phyloP scores from a whole-genome alignment of 495 filamentous ascomycete species.

The Penicillium nucicola region DNA sequence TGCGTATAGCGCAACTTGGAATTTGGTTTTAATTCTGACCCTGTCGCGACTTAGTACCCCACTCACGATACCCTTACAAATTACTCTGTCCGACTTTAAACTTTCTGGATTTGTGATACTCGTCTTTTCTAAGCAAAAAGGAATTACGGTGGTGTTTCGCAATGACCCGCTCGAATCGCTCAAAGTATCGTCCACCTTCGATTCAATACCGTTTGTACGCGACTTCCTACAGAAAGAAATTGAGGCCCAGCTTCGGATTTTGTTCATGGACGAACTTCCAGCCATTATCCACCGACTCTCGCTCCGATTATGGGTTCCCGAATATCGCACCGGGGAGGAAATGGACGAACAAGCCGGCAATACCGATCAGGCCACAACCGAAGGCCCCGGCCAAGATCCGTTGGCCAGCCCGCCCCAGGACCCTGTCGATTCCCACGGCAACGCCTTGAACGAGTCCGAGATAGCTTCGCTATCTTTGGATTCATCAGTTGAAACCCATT shows the following conservation, averaged over 20 bases:
- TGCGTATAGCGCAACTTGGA: not conserved
- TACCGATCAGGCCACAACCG: slow-evolving; percentile 17
- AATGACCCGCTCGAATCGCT: slow-evolving; percentile 97
- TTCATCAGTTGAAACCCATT: slow-evolving; percentile 70
- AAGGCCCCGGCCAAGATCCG: slow-evolving; percentile 64
- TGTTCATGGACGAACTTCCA: slow-evolving; percentile 97
- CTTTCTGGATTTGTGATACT: slow-evolving; percentile 97
- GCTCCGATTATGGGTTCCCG: slow-evolving; percentile 82
- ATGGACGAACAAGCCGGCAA: slow-evolving; percentile 31
- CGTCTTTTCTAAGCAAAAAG: slow-evolving; percentile 96
- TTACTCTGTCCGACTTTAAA: slow-evolving; percentile 93
- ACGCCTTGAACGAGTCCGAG: slow-evolving; percentile 67
- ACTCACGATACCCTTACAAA: slow-evolving; percentile 93
- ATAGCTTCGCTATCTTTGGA: slow-evolving; percentile 75
- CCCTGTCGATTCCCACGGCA: slow-evolving; percentile 71
- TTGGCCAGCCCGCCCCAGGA: slow-evolving; percentile 76
- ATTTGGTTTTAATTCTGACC: slow-evolving; percentile 14
- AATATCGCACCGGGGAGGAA: slow-evolving; percentile 67
- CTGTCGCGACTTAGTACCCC: slow-evolving; percentile 49
- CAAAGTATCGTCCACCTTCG: slow-evolving; percentile 97
- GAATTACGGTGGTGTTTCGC: slow-evolving; percentile 91
- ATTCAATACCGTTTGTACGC: slow-evolving; percentile 96
- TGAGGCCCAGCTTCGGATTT: slow-evolving; percentile 82
- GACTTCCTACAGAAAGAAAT: slow-evolving; percentile 97
- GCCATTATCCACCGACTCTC: slow-evolving; percentile 94